Base-by-base conservation (phyloP, 805 yeast species). In the Saturnispora besseyi region DNA sequence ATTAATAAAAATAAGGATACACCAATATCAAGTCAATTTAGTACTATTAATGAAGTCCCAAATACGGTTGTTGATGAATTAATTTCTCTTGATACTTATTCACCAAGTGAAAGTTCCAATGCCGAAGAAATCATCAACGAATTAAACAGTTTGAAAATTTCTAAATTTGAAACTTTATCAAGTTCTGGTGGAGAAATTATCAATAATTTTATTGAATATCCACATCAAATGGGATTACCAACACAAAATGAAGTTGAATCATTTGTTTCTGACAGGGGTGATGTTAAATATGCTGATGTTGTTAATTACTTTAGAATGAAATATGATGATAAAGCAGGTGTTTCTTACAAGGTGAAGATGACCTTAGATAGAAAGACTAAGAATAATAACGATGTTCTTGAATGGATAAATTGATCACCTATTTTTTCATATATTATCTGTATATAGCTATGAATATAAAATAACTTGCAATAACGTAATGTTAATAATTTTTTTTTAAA, bases 171-270 rank as follows among this genome's bases (percentile, higher is more conserved):
- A n/a, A 34, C 8, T 6, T 10, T 36, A 36, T 18, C 40, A 8
- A 18, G 42, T 8, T 66, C 70, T 49, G 52, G 51, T 5, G 52
- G 69, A 41, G 62, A 36, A 10, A 18, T 74, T 44, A 69, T 72
- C 44, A 61, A 72, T 33, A 56, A 65, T 46, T 67, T 60, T 62
- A 62, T 61, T 38, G 55, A 63, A 21, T 78, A 78, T 56, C 88
- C 89, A 34, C 78, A 77, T 59, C 55, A 56, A 4, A 84, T 79
- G 75, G 96, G 95, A 30, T 73, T 93, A 56, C 98, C 98, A 46
- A 71, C 78, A 11, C 87, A 85, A 65, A 54, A 63, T 34, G 84
- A 80, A 52, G 73, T 91, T 51, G 76, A 75, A 59, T 70, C 71
- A 46, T 87, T 76, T 64, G 78, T 90, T 49, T 78, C 79, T 30